Evolutionary conservation across 768 basidiomycete species (phyloP), one percentile per base, ranked within the genome.

Genomic region (Kwoniella pini): DNA sequence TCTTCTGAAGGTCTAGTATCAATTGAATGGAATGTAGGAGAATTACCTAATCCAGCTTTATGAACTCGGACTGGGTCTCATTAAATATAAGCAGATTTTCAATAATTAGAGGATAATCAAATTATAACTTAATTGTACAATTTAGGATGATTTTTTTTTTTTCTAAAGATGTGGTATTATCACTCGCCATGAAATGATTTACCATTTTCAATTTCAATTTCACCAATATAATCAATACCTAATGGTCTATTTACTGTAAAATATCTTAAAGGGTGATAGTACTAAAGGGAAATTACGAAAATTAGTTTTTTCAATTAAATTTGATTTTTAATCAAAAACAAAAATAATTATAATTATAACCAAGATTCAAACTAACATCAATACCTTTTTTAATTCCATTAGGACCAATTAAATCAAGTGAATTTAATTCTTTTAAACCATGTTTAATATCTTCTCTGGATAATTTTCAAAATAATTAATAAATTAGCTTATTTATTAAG

Each of bases 141-240:
- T n/a, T n/a, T n/a, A n/a, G n/a, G n/a, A n/a, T n/a, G n/a, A n/a
- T n/a, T n/a, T n/a, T n/a, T n/a, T n/a, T n/a, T n/a, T n/a, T n/a
- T n/a, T n/a, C n/a, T n/a, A n/a, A n/a, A n/a, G n/a, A n/a, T n/a
- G n/a, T n/a, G 33, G 15, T 15, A 7, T 15, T 7, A 36, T 15
- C 7, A 68, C 74, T 58, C 45, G 74, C 74, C 68, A 60, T 78
- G 77, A 40, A 78, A 74, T 19, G 62, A 71, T 54, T 76, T 76
- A 9, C 75, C 77, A 6, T 65, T 65, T 53, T 78, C 77, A 39
- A 78, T 69, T 55, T 76, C 70, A 38, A 78, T 68, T 61, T 78
- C 75, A 44, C 71, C 77, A 42, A 78, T 70, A 57, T 70, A 76
- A 40, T 71, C 72, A 42, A 72, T 38, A 12, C 77, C 77, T 38